Evolutionary conservation across 176 grass and related monocot genomes (phyloP).

Genomic region (Lolium rigidum): DNA sequence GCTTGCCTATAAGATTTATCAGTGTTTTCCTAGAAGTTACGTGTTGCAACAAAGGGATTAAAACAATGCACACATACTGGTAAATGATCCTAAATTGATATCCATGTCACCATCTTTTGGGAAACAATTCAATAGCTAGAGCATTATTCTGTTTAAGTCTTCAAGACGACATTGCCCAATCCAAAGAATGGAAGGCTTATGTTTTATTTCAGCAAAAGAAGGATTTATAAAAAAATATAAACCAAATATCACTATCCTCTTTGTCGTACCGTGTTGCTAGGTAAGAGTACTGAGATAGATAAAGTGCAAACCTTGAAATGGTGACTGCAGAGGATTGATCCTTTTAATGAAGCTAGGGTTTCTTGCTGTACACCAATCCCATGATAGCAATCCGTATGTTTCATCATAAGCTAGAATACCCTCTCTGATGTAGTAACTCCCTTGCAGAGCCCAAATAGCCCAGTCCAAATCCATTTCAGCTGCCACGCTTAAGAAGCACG

Average conservation of each 20-base stretch:
- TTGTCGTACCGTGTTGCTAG: neutral
- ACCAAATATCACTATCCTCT: neutral
- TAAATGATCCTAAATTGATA: neutral
- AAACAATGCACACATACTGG: conserved; percentile 6
- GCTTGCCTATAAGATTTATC: neutral
- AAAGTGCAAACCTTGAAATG: conserved; percentile 80
- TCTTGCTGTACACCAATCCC: conserved; percentile 84
- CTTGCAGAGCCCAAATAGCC: conserved; percentile 93
- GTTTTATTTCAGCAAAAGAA: neutral
- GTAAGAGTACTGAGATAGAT: neutral
- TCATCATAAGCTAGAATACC: conserved; percentile 79
- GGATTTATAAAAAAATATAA: neutral
- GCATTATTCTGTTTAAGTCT: neutral
- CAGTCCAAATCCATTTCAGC: conserved; percentile 93
- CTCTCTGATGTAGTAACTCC: conserved; percentile 90
- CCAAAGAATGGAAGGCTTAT: neutral
- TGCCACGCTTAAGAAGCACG: conserved; percentile 77
- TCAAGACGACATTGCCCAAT: neutral
- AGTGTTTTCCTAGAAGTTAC: neutral
- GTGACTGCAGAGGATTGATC: conserved; percentile 69
- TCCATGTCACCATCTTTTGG: neutral
- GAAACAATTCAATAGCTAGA: neutral
- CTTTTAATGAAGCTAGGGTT: conserved; percentile 75
- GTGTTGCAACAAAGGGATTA: neutral
- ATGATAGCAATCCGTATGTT: conserved; percentile 82